Evolutionary conservation across 169 alveolate species (phyloP).

Genomic region (Plasmodium gonderi): DNA sequence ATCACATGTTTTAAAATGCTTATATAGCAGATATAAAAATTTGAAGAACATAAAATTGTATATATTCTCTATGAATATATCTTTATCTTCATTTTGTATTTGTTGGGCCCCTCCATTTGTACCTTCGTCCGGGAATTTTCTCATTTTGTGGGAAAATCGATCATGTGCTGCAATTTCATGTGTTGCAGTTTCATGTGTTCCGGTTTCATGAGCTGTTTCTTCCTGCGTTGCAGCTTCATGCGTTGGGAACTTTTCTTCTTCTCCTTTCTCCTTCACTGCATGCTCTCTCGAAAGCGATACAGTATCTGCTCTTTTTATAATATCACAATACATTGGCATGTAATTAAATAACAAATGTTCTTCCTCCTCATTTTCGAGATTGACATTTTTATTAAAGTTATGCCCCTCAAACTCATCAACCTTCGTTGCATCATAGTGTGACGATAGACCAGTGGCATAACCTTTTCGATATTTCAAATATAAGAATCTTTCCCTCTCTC

Average conservation of each 20-base stretch:
- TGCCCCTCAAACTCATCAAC: neutral
- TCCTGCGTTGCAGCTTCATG: too few species aligned
- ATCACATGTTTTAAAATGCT: constrained; percentile 40
- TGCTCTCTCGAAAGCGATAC: neutral
- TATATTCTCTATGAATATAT: constrained; percentile 51
- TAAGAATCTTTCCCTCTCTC: constrained; percentile 14
- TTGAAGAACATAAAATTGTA: constrained; percentile 66
- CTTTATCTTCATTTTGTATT: constrained; percentile 7
- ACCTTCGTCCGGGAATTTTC: neutral
- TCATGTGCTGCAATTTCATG: too few species aligned
- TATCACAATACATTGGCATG: constrained; percentile 68
- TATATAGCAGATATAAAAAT: constrained; percentile 29
- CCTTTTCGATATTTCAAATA: constrained; percentile 4
- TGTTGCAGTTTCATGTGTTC: too few species aligned
- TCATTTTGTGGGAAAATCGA: neutral
- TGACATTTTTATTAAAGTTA: neutral
- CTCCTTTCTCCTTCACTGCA: neutral
- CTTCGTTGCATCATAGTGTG: neutral
- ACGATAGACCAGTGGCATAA: neutral
- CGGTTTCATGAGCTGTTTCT: too few species aligned
- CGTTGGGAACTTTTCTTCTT: too few species aligned
- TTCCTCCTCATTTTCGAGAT: neutral
- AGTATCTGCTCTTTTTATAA: neutral
- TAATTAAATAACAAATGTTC: constrained; percentile 51
- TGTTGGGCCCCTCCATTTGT: neutral